phyloP scores from a whole-genome alignment of 2,329 filamentous ascomycete species.

The Aspergillus thermomutatus region DNA sequence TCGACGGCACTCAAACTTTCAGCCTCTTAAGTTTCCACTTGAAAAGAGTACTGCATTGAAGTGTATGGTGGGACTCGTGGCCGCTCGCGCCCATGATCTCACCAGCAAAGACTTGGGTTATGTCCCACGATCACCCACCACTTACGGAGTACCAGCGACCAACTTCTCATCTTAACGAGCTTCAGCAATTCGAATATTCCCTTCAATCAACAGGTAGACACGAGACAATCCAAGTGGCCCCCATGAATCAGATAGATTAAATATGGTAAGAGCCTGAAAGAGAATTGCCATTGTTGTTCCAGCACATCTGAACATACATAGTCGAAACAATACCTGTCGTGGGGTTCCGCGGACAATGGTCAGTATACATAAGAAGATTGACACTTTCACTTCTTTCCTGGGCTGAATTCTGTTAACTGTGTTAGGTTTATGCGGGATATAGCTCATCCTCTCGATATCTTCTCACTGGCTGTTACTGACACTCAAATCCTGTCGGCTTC shows the following conservation, averaged over 20 bases:
- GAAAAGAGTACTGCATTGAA: not conserved
- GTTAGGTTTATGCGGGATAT: not conserved
- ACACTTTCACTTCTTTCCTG: not conserved
- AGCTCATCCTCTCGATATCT: slow-evolving; percentile 85
- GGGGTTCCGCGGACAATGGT: slow-evolving; percentile 87
- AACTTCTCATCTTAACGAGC: not conserved
- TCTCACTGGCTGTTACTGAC: slow-evolving; percentile 72
- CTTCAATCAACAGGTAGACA: not conserved
- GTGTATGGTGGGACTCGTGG: not conserved
- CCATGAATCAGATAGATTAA: slow-evolving; percentile 2
- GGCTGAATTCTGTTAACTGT: slow-evolving; percentile 24
- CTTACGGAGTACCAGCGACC: too few relatives aligned
- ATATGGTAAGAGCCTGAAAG: slow-evolving; percentile 19
- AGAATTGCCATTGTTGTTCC: not conserved
- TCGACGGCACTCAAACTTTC: not conserved
- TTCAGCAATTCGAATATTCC: not conserved
- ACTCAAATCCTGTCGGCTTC: slow-evolving; percentile 76
- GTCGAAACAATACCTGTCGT: slow-evolving; percentile 98
- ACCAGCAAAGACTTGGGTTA: slow-evolving; percentile 3
- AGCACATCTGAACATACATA: slow-evolving; percentile 35
- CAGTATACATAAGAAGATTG: slow-evolving; percentile 24
- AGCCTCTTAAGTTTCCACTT: not conserved
- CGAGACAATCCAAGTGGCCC: not conserved
- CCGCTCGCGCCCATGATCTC: slow-evolving; percentile 6
- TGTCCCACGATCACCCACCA: not conserved